Conservation (phyloP, 768 basidiomycete species). For the Trametes sanguinea region DNA sequence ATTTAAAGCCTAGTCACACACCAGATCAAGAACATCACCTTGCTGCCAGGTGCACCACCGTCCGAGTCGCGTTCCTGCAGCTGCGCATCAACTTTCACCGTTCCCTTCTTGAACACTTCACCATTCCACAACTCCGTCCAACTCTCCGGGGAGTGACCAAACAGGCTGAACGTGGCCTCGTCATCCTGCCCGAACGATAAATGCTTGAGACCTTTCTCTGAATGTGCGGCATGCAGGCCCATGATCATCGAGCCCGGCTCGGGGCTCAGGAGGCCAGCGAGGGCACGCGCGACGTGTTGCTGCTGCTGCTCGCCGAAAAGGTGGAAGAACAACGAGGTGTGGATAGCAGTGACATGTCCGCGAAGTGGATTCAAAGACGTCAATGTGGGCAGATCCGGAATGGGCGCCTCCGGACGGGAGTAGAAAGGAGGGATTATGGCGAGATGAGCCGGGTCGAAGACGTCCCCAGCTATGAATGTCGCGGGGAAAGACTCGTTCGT, state of each 20-base stretch:
- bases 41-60: no score
- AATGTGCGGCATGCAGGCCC: no score
- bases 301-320: constrained; percentile 45
- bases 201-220: no score
- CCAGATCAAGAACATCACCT: no score
- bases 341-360: constrained; percentile 48
- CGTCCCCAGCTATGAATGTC: constrained; percentile 56
- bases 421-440: constrained; percentile 10
- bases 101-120: no score
- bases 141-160: no score
- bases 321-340: constrained; percentile 49
- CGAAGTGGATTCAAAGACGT: constrained; percentile 46
- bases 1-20: no score
- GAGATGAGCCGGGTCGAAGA: constrained; percentile 49
- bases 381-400: constrained; percentile 35
- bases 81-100: no score
- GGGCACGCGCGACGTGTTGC: constrained; percentile 38
- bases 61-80: no score
- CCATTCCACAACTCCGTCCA: no score
- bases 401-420: not conserved
- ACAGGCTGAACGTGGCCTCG: no score
- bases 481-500: constrained; percentile 55
- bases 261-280: constrained; percentile 43
- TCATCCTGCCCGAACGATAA: no score
- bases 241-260: constrained; percentile 39